Percentiles rank a stretch among this genome's conserved stretches.
Conservation (phyloP, 2,329 filamentous ascomycete genomes). For the Beauveria pseudobassiana region DNA sequence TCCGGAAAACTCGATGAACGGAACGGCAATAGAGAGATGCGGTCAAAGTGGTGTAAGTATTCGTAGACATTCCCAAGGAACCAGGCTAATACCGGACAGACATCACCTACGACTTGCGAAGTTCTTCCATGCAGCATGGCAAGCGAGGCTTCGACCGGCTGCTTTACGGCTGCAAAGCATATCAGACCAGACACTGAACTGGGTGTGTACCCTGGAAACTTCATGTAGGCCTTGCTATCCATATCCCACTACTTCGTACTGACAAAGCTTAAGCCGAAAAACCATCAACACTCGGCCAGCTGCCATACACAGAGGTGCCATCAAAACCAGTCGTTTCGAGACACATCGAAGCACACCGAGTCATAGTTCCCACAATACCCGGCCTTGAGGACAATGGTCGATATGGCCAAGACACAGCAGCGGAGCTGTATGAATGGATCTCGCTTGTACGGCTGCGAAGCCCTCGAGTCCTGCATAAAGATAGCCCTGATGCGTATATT, state of each 20-base stretch:
- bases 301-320: background rate
- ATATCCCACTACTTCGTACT: background rate
- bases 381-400: slow-evolving; percentile 34
- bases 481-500: slow-evolving; percentile 60
- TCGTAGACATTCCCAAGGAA: background rate
- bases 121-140: slow-evolving; percentile 70
- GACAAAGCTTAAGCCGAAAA: background rate
- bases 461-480: slow-evolving; percentile 49
- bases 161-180: slow-evolving; percentile 73
- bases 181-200: slow-evolving; percentile 57
- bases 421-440: slow-evolving; percentile 67
- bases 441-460: slow-evolving; percentile 59
- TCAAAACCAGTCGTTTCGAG: background rate
- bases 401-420: slow-evolving; percentile 51
- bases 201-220: slow-evolving; percentile 64
- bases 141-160: slow-evolving; percentile 78
- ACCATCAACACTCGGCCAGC: background rate
- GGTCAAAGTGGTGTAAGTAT: slow-evolving; percentile 64
- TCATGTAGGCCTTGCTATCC: background rate
- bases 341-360: slow-evolving; percentile 13
- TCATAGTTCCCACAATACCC: slow-evolving; percentile 21
- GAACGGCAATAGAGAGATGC: slow-evolving; percentile 51
- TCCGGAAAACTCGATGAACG: slow-evolving; percentile 59
- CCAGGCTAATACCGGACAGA: slow-evolving; percentile 41
- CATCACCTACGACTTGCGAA: slow-evolving; percentile 68